These are phyloP conservation scores for Fusarium caatingaense DNA, from an alignment of 2,329 filamentous ascomycete species.

Conservation along the genomic window DNA sequence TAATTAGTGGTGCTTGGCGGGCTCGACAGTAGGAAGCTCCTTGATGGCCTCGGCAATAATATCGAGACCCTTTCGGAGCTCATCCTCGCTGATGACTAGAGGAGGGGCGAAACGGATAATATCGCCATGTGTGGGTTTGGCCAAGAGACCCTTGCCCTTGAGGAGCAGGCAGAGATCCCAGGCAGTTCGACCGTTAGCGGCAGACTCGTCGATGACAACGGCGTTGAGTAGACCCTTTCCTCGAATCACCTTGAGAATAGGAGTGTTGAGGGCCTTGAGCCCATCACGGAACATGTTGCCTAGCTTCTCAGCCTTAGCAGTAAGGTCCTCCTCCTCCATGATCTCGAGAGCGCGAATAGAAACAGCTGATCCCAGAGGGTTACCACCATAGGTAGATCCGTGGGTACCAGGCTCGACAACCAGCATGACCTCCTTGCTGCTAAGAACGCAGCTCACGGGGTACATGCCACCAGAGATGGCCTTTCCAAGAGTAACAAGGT, in stretches of 20 bases:
- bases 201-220: conserved; percentile 91
- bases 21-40: conserved; percentile 76
- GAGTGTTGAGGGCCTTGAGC: conserved; percentile 78
- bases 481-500: conserved; percentile 94
- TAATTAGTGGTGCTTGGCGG: conserved; percentile 53
- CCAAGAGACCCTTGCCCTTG: conserved; percentile 95
- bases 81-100: conserved; percentile 89
- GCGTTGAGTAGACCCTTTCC: conserved; percentile 97
- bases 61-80: conserved; percentile 80
- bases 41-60: conserved; percentile 86
- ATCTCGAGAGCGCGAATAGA: conserved; percentile 95
- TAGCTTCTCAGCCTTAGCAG: conserved; percentile 81
- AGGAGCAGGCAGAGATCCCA: conserved; percentile 97
- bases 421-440: conserved; percentile 91
- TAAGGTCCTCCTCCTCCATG: conserved; percentile 90
- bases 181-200: conserved; percentile 85
- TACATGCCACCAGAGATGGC: conserved; percentile 99
- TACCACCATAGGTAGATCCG: conserved; percentile 98
- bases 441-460: conserved; percentile 93
- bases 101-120: conserved; percentile 98
- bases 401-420: conserved; percentile 96
- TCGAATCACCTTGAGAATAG: conserved; percentile 83
- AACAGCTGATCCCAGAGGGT: conserved; percentile 93
- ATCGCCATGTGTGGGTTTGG: conserved; percentile 98
- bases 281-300: conserved; percentile 87